Evolutionary conservation across 1,284 basidiomycete species (phyloP).

Genomic region (Cutaneotrichosporon cavernicola): DNA sequence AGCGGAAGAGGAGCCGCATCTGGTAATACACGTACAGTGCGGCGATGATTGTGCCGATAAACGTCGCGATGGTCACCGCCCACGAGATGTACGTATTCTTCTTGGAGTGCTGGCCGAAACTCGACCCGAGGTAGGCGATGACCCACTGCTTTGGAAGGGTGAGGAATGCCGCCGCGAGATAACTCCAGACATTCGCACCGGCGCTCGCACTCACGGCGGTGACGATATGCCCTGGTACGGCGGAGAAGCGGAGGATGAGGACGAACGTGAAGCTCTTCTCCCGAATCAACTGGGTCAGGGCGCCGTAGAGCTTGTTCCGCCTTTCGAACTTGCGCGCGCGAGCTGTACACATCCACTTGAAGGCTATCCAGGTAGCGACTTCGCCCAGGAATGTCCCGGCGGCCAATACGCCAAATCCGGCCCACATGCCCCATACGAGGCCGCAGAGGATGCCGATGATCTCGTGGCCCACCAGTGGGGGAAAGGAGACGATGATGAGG

Average conservation of each 20-base stretch:
- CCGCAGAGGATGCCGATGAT: slow-evolving; percentile 47
- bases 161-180: slow-evolving; percentile 46
- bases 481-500: slow-evolving; percentile 39
- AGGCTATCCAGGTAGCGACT: slow-evolving; percentile 45
- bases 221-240: slow-evolving; percentile 49
- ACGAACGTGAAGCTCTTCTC: slow-evolving; percentile 51
- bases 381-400: slow-evolving; percentile 51
- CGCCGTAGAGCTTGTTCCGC: slow-evolving; percentile 46
- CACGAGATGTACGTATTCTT: slow-evolving; percentile 45
- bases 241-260: slow-evolving; percentile 47
- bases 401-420: slow-evolving; percentile 46
- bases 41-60: slow-evolving; percentile 45
- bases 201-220: slow-evolving; percentile 49
- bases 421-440: slow-evolving; percentile 44
- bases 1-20: slow-evolving; percentile 46
- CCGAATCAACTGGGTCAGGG: slow-evolving; percentile 46
- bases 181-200: slow-evolving; percentile 46
- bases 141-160: slow-evolving; percentile 50
- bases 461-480: slow-evolving; percentile 47
- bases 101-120: slow-evolving; percentile 36
- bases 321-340: slow-evolving; percentile 47
- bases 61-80: slow-evolving; percentile 34
- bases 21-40: slow-evolving; percentile 52
- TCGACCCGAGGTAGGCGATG: slow-evolving; percentile 47
- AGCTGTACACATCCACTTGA: slow-evolving; percentile 45